These are phyloP conservation scores for Ophiostoma tasmaniense DNA, from an alignment of 2,329 filamentous ascomycete species.

Conservation along the genomic window DNA sequence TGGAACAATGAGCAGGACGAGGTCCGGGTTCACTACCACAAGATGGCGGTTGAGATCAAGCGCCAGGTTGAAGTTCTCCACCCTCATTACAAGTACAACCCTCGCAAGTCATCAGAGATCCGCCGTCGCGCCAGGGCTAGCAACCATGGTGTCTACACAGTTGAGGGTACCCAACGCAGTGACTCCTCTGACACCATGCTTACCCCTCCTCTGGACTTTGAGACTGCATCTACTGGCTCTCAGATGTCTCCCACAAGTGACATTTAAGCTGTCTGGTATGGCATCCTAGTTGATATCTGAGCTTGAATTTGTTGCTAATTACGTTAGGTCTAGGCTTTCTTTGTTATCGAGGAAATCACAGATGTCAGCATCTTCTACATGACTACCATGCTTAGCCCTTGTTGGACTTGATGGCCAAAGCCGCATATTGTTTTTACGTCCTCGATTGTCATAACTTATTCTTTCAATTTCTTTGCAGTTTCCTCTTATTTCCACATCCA, in stretches of 20 bases:
- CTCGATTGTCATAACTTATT: not conserved
- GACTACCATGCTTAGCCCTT: not conserved
- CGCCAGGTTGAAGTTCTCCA: slow-evolving; percentile 25
- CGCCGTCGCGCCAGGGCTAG: slow-evolving; percentile 15
- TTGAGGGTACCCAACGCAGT: not conserved
- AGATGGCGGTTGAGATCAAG: slow-evolving; percentile 28
- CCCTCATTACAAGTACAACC: slow-evolving; percentile 34
- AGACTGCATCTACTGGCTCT: not conserved
- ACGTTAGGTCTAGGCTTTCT: not conserved
- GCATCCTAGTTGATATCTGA: not conserved
- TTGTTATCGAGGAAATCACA: not conserved
- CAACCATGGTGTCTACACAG: slow-evolving; percentile 12
- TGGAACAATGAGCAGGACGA: slow-evolving; percentile 31
- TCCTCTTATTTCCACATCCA: not conserved
- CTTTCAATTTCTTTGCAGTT: not conserved
- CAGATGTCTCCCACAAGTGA: slow-evolving; percentile 7
- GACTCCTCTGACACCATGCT: not conserved
- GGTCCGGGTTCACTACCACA: slow-evolving; percentile 28
- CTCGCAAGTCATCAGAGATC: slow-evolving; percentile 26
- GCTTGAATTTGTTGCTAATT: not conserved
- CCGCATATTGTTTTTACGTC: not conserved
- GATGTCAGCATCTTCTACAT: not conserved
- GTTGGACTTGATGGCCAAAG: not conserved
- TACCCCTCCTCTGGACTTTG: slow-evolving; percentile 9
- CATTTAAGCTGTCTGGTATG: not conserved